Percentiles rank a stretch among this genome's conserved stretches.
phyloP scores from a whole-genome alignment of 2,329 filamentous ascomycete genomes.

The Rhexocercosporidium sp. region DNA sequence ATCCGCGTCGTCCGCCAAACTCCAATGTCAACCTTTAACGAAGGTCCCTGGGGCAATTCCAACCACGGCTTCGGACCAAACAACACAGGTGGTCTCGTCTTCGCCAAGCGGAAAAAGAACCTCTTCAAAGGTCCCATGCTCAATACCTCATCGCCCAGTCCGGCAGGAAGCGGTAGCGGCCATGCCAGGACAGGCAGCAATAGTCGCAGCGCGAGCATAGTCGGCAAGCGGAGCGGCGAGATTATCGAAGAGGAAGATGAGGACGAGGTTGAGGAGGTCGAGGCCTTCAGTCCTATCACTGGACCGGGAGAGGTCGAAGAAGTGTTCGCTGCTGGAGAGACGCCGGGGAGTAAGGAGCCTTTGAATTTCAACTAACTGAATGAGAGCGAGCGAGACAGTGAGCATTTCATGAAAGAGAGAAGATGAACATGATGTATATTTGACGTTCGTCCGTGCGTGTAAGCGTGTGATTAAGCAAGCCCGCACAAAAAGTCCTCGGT shows the following conservation, averaged over 20 bases:
- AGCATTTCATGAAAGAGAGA: not conserved
- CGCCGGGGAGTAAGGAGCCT: slow-evolving; percentile 23
- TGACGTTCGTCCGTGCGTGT: not conserved
- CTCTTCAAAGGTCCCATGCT: slow-evolving; percentile 82
- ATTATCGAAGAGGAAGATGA: slow-evolving; percentile 72
- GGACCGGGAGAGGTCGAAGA: slow-evolving; percentile 40
- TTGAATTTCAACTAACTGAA: slow-evolving; percentile 6
- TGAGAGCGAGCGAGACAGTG: not conserved
- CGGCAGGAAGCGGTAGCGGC: slow-evolving; percentile 39
- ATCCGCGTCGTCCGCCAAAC: slow-evolving; percentile 78
- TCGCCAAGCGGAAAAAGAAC: slow-evolving; percentile 81
- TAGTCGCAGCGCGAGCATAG: slow-evolving; percentile 65
- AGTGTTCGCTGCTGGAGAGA: slow-evolving; percentile 33
- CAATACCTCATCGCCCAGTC: slow-evolving; percentile 44
- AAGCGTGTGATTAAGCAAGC: slow-evolving; percentile 1
- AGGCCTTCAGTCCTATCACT: slow-evolving; percentile 59
- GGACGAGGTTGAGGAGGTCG: slow-evolving; percentile 54
- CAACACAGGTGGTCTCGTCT: slow-evolving; percentile 68
- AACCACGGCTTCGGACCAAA: slow-evolving; percentile 60
- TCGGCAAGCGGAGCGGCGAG: slow-evolving; percentile 72
- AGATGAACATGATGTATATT: slow-evolving; percentile 7
- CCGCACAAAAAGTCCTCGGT: not conserved
- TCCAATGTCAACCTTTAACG: slow-evolving; percentile 60
- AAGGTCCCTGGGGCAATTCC: slow-evolving; percentile 57
- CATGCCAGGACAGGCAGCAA: slow-evolving; percentile 43